A percentile compares a stretch with the other conserved stretches of the same genome.
Conservation (phyloP, 805 yeast species). For the Candida schatavii region DNA sequence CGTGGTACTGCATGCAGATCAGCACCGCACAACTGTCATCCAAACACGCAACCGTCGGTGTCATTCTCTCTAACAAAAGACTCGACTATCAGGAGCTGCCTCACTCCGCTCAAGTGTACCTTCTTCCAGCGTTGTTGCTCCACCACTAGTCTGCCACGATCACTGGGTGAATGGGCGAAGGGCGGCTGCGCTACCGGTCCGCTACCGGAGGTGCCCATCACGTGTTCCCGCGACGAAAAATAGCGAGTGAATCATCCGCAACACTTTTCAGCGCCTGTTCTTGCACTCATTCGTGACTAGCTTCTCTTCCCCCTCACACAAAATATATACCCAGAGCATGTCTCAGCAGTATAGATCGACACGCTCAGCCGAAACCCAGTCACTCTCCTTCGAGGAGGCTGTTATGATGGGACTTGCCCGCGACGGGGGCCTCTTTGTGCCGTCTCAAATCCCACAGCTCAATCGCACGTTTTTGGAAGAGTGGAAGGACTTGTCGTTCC, state of each 20-base stretch:
- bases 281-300: background rate
- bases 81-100: background rate
- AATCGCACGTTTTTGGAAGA: conserved; percentile 51
- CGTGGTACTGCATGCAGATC: background rate
- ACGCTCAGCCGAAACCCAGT: conserved; percentile 53
- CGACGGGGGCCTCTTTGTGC: conserved; percentile 95
- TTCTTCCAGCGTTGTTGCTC: background rate
- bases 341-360: conserved; percentile 67
- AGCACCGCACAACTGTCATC: background rate
- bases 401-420: conserved; percentile 89
- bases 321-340: conserved; percentile 27
- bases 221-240: too few relatives aligned
- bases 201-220: too few relatives aligned
- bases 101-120: background rate
- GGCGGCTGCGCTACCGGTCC: too few relatives aligned
- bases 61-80: background rate
- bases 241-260: too few relatives aligned
- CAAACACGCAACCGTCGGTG: background rate
- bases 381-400: conserved; percentile 72
- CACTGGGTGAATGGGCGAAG: too few relatives aligned
- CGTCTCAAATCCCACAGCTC: conserved; percentile 73
- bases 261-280: too few relatives aligned
- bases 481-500: conserved; percentile 78
- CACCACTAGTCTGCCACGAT: background rate
- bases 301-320: background rate